phyloP scores from a whole-genome alignment of 768 basidiomycete species.

The Lactifluus volemus region DNA sequence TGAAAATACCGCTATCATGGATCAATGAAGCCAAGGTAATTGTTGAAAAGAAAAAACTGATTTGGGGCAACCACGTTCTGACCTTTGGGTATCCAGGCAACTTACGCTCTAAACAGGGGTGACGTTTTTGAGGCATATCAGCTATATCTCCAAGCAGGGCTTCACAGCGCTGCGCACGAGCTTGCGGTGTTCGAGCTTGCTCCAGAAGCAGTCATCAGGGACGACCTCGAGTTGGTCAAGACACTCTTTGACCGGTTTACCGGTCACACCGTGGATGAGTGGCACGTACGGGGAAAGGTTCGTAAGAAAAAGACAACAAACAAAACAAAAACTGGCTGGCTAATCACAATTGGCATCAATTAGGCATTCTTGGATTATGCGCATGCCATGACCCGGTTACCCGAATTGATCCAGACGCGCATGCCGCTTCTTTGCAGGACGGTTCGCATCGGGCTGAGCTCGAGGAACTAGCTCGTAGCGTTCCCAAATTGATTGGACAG shows the following conservation, averaged over 20 bases:
- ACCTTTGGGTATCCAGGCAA: conserved; percentile 41
- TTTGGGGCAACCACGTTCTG: background rate
- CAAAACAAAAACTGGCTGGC: no score
- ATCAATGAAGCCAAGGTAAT: conserved; percentile 82
- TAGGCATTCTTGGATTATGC: conserved; percentile 70
- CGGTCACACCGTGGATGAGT: conserved; percentile 53
- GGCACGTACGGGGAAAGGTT: conserved; percentile 79
- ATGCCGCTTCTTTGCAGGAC: conserved; percentile 16
- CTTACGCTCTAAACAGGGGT: conserved; percentile 51
- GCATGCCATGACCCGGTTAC: conserved; percentile 51
- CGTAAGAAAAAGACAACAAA: background rate
- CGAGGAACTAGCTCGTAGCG: conserved; percentile 48
- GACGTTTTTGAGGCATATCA: conserved; percentile 69
- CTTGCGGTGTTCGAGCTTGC: conserved; percentile 82
- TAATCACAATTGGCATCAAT: no score
- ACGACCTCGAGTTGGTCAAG: conserved; percentile 48
- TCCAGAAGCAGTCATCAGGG: conserved; percentile 71
- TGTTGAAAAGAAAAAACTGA: background rate
- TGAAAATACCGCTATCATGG: conserved; percentile 81
- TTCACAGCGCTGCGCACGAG: conserved; percentile 69
- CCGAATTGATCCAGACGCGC: conserved; percentile 36
- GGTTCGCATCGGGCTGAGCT: conserved; percentile 45
- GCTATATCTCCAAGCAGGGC: conserved; percentile 59
- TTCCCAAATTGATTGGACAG: conserved; percentile 57
- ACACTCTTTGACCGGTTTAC: conserved; percentile 63